Conservation (phyloP, 177 flowering plant species). For the Vitis hybrid region DNA sequence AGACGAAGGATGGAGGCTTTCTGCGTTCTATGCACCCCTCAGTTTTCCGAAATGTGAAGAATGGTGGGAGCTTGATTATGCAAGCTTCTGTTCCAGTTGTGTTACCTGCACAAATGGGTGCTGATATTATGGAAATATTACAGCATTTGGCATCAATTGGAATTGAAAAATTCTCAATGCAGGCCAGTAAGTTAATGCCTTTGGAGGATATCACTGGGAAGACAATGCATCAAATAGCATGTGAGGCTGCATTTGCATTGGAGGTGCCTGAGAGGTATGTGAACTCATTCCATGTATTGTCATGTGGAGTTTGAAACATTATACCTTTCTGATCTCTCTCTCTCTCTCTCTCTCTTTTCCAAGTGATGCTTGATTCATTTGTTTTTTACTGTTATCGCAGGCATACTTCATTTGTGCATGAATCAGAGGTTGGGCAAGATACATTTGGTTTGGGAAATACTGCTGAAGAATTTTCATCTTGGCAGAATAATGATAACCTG, state of each 20-base stretch:
- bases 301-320: neutral
- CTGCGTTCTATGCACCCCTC: slow-evolving; percentile 39
- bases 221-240: slow-evolving; percentile 27
- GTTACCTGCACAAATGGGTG: slow-evolving; percentile 32
- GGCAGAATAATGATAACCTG: slow-evolving; percentile 4
- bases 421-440: slow-evolving; percentile 2
- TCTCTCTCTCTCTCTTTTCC: neutral
- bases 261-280: slow-evolving; percentile 18
- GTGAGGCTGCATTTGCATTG: slow-evolving; percentile 13
- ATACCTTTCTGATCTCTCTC: neutral
- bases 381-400: slow-evolving; percentile 16
- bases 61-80: slow-evolving; percentile 29
- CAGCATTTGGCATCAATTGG: slow-evolving; percentile 35
- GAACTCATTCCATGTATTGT: slow-evolving; percentile 1
- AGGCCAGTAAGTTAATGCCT: slow-evolving; percentile 27
- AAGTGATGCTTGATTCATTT: neutral
- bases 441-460: slow-evolving; percentile 6
- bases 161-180: slow-evolving; percentile 21
- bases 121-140: slow-evolving; percentile 25
- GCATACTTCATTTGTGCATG: slow-evolving; percentile 5
- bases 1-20: slow-evolving; percentile 22
- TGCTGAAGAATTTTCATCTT: slow-evolving; percentile 6
- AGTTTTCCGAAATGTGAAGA: slow-evolving; percentile 25
- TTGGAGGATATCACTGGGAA: slow-evolving; percentile 42
- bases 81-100: slow-evolving; percentile 34